Evolutionary conservation across 495 filamentous ascomycete species (phyloP).

Genomic region (Evernia prunastri): DNA sequence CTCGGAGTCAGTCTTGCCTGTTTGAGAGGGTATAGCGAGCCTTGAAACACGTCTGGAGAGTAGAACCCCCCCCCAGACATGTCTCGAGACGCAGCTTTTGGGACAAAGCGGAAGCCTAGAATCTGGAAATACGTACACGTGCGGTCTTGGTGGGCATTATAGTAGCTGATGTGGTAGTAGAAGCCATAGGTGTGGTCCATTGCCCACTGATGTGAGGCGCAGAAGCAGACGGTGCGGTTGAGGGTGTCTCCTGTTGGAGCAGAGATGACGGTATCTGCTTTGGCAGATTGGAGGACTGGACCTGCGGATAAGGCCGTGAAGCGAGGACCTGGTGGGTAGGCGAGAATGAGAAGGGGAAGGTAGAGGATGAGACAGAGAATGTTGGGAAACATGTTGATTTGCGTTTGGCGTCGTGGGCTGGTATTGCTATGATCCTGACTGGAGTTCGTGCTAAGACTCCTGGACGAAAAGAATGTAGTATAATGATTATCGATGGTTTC

Average conservation of each 20-base stretch:
- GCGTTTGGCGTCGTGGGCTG: neutral
- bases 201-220: neutral
- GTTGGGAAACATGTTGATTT: neutral
- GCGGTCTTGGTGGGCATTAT: conserved; percentile 2
- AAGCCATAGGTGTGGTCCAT: conserved; percentile 1
- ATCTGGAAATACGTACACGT: no score
- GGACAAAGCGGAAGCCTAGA: no score
- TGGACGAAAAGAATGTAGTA: neutral
- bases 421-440: neutral
- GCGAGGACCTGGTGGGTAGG: neutral
- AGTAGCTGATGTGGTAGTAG: conserved; percentile 5
- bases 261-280: neutral
- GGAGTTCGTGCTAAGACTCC: neutral
- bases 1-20: no score
- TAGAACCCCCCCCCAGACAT: no score
- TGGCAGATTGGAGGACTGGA: neutral
- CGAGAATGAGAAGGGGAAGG: neutral
- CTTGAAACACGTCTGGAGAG: no score
- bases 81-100: no score
- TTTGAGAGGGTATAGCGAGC: no score
- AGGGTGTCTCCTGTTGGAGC: conserved; percentile 4
- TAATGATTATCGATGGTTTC: neutral
- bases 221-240: conserved; percentile 10
- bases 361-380: neutral
- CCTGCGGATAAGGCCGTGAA: neutral